Percentiles rank a stretch among this genome's conserved stretches.
These are phyloP conservation scores for Mallotus nudiflorus DNA, from an alignment of 345 rosid genomes.

Conservation along the genomic window DNA sequence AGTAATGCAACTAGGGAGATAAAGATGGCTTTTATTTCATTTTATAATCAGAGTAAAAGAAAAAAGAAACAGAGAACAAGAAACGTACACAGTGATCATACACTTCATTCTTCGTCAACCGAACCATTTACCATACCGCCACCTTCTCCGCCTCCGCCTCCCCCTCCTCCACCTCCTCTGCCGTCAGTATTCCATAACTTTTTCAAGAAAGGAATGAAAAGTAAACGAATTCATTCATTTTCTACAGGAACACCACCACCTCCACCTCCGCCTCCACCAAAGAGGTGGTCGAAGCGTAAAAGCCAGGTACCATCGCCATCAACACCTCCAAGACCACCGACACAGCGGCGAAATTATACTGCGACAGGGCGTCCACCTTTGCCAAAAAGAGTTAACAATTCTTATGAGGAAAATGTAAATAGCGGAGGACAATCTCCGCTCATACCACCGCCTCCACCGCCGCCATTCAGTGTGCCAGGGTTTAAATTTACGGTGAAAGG, in stretches of 20 bases:
- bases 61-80: constrained; percentile 58
- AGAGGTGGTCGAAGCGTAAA: constrained; percentile 20
- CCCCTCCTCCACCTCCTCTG: constrained; percentile 71
- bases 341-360: constrained; percentile 17
- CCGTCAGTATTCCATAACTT: constrained; percentile 61
- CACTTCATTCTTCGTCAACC: constrained; percentile 11
- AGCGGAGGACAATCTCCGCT: constrained; percentile 46
- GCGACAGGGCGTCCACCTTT: constrained; percentile 59
- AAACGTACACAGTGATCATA: constrained; percentile 20
- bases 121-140: constrained; percentile 36
- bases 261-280: constrained; percentile 46
- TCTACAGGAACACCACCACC: constrained; percentile 55
- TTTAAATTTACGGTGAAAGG: constrained; percentile 43
- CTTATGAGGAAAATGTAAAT: constrained; percentile 37
- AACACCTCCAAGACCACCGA: constrained; percentile 26
- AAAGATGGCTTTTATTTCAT: constrained; percentile 61
- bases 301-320: constrained; percentile 26
- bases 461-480: constrained; percentile 54
- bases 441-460: constrained; percentile 59
- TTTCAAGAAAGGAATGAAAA: constrained; percentile 61
- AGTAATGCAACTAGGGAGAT: constrained; percentile 73
- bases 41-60: constrained; percentile 54
- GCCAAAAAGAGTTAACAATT: constrained; percentile 40
- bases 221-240: constrained; percentile 55
- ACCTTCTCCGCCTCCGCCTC: constrained; percentile 57